phyloP scores from a whole-genome alignment of 2,329 filamentous ascomycete species.

The Dactylellina leptospora region DNA sequence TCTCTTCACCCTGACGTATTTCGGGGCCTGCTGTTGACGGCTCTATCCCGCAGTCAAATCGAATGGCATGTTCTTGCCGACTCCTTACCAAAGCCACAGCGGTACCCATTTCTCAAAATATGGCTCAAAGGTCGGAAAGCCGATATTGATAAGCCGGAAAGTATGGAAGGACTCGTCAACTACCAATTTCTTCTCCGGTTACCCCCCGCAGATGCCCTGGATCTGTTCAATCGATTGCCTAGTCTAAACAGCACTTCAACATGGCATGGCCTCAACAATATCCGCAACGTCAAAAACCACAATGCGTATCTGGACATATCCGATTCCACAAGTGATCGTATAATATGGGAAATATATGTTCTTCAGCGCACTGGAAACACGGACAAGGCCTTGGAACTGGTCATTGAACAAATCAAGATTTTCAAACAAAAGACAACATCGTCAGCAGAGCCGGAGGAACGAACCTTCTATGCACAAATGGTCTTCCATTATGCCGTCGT shows the following conservation, averaged over 20 bases:
- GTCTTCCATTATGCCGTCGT: slow-evolving; percentile 2
- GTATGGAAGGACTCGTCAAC: not conserved
- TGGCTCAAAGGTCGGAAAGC: not conserved
- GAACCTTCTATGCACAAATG: not conserved
- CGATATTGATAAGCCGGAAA: slow-evolving; percentile 6
- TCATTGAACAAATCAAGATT: not conserved
- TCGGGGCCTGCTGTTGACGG: not conserved
- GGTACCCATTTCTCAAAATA: not conserved
- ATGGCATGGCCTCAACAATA: too few species aligned
- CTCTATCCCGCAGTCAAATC: not conserved
- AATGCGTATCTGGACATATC: too few species aligned
- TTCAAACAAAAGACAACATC: not conserved
- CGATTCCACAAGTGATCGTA: not conserved
- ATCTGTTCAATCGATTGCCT: not conserved
- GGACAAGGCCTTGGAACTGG: not conserved
- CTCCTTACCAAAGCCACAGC: not conserved
- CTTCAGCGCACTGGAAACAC: not conserved
- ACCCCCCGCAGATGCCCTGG: not conserved
- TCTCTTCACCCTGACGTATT: not conserved
- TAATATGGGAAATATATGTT: not conserved
- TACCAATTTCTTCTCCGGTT: not conserved
- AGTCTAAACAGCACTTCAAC: not conserved
- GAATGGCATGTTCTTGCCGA: not conserved
- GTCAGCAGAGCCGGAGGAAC: not conserved
- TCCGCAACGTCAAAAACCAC: too few species aligned